Percentiles rank a stretch among this genome's conserved stretches.
Evolutionary conservation across 169 alveolate species (phyloP).

Genomic region (Plasmodium gonderi): DNA sequence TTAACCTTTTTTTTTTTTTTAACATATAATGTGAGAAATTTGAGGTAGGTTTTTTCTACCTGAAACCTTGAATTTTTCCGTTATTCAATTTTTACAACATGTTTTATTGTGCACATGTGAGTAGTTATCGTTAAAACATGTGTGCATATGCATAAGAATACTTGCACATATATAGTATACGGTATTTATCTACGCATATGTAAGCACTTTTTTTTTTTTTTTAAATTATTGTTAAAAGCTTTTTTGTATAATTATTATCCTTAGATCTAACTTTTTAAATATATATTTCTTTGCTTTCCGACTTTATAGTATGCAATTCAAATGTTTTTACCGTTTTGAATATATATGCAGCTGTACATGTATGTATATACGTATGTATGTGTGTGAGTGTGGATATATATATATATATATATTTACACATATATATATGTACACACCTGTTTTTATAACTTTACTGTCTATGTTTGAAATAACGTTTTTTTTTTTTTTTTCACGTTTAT

Average conservation of each 20-base stretch:
- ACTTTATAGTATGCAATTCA: background rate
- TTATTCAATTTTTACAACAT: background rate
- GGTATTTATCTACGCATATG: constrained; percentile 2
- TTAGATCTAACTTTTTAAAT: constrained; percentile 7
- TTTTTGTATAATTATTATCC: background rate
- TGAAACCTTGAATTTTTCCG: background rate
- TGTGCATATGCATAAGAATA: background rate
- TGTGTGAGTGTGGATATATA: background rate
- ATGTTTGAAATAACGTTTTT: background rate
- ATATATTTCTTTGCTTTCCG: background rate
- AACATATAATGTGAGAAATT: background rate
- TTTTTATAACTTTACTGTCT: background rate
- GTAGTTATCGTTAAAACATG: background rate
- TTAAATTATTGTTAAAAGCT: background rate
- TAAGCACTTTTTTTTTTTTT: background rate
- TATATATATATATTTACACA: background rate
- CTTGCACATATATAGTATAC: too few relatives aligned
- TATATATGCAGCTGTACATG: background rate
- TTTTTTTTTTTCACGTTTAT: background rate
- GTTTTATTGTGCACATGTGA: background rate
- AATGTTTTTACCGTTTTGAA: background rate
- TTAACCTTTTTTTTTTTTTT: background rate
- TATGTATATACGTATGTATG: background rate
- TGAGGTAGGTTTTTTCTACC: background rate
- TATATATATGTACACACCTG: background rate